Evolutionary conservation across 164 flowering plant species (phyloP).

Genomic region (Akebia trifoliata): DNA sequence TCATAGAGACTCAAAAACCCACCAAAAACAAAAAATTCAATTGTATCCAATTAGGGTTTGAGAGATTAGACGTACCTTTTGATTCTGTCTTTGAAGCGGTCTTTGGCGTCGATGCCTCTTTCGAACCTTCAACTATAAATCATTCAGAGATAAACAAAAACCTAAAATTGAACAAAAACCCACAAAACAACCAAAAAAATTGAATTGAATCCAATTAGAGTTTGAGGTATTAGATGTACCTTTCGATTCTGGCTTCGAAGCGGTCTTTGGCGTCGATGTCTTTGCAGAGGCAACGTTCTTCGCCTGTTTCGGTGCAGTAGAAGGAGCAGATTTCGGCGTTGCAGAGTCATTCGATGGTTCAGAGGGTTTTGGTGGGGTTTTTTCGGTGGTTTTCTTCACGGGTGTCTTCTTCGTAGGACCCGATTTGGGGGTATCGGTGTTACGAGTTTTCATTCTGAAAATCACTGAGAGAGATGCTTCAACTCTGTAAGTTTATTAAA

Average conservation of each 20-base stretch:
- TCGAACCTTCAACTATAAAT: slow-evolving; percentile 24
- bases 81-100: slow-evolving; percentile 15
- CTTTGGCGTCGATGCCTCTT: slow-evolving; percentile 9
- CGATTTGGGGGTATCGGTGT: slow-evolving; percentile 28
- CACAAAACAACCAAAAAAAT: neutral
- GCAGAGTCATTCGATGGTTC: slow-evolving; percentile 4
- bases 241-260: slow-evolving; percentile 11
- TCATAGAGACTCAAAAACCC: neutral
- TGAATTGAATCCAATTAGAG: neutral
- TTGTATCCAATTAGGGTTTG: neutral
- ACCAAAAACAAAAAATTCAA: neutral
- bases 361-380: slow-evolving; percentile 9
- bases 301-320: slow-evolving; percentile 17
- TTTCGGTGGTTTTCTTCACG: neutral
- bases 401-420: slow-evolving; percentile 23
- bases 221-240: neutral
- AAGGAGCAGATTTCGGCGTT: slow-evolving; percentile 18
- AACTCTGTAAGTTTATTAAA: no score
- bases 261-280: slow-evolving; percentile 12
- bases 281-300: slow-evolving; percentile 19
- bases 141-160: neutral
- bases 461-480: no score
- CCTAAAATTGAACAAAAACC: neutral
- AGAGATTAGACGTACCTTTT: neutral
- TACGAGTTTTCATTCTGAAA: slow-evolving; percentile 37